Percentiles rank a stretch among this genome's conserved stretches.
phyloP scores from a whole-genome alignment of 805 yeast species.

The Zygoascus tannicola region DNA sequence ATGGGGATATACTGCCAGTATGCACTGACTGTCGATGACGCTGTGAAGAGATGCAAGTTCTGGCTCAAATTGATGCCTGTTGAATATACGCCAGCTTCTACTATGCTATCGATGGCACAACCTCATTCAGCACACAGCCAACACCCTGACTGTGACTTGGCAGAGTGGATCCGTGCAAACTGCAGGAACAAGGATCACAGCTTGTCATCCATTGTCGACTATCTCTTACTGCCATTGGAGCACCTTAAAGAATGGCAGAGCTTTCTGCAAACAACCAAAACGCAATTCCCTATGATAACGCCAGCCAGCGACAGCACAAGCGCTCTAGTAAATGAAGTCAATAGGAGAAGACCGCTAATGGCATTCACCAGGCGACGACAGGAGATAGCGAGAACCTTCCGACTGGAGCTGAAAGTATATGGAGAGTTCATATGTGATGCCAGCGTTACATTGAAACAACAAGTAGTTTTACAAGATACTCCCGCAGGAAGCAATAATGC shows the following conservation, averaged over 20 bases:
- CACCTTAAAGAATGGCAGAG: slow-evolving; percentile 12
- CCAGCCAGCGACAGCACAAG: slow-evolving; percentile 8
- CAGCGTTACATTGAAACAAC: slow-evolving; percentile 8
- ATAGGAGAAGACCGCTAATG: slow-evolving; percentile 12
- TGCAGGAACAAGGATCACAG: slow-evolving; percentile 11
- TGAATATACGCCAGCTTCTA: background rate
- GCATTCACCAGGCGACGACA: slow-evolving; percentile 8
- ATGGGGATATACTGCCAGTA: slow-evolving; percentile 15
- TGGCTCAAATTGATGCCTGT: slow-evolving; percentile 8
- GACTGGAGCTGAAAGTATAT: slow-evolving; percentile 6
- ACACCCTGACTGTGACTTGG: slow-evolving; percentile 13
- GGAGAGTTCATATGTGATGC: slow-evolving; percentile 15
- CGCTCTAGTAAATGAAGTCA: slow-evolving; percentile 10
- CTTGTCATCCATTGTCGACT: slow-evolving; percentile 12
- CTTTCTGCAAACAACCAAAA: slow-evolving; percentile 11
- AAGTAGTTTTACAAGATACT: slow-evolving; percentile 11
- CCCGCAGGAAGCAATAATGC: slow-evolving; percentile 6
- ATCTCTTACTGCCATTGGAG: slow-evolving; percentile 17
- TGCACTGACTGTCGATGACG: slow-evolving; percentile 13
- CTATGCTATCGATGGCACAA: background rate
- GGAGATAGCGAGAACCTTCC: slow-evolving; percentile 13
- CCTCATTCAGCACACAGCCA: slow-evolving; percentile 7
- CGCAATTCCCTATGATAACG: slow-evolving; percentile 6
- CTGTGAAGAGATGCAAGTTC: slow-evolving; percentile 5
- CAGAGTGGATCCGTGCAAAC: slow-evolving; percentile 17